A percentile compares a stretch with the other conserved stretches of the same genome.
Conservation (phyloP, 2,329 filamentous ascomycete species). For the Xylaria sp. region DNA sequence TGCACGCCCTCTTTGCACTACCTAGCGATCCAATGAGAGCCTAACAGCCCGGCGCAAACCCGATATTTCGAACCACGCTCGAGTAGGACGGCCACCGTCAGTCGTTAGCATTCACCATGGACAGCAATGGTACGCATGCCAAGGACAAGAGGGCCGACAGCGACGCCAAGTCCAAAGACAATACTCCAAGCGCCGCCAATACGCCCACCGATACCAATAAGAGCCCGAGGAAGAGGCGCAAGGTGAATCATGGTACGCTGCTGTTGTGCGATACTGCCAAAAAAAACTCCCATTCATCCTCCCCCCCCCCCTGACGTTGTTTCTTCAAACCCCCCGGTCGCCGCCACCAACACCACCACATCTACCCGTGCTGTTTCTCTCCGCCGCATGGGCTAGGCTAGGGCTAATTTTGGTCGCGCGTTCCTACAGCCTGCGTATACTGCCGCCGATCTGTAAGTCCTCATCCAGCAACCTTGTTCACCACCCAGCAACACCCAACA, state of each 20-base stretch:
- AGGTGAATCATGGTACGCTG: constrained; percentile 88
- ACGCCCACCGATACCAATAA: constrained; percentile 53
- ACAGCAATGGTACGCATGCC: constrained; percentile 53
- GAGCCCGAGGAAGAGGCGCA: constrained; percentile 85
- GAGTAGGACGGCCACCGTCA: constrained; percentile 46
- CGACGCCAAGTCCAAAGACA: constrained; percentile 53
- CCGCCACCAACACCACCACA: constrained; percentile 46
- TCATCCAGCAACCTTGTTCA: constrained; percentile 46
- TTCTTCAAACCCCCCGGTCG: constrained; percentile 29
- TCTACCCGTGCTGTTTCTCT: constrained; percentile 39
- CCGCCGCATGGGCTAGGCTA: constrained; percentile 51
- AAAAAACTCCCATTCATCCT: constrained; percentile 42
- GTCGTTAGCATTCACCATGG: constrained; percentile 41
- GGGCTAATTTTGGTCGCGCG: constrained; percentile 55
- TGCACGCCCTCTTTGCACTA: constrained; percentile 58
- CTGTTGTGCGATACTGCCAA: constrained; percentile 54
- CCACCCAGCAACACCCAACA: constrained; percentile 44
- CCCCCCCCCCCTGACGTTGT: constrained; percentile 35
- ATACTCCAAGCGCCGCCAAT: constrained; percentile 47
- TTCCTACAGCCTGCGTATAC: constrained; percentile 82
- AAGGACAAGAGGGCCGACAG: constrained; percentile 55
- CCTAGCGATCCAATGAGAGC: constrained; percentile 58
- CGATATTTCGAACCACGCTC: constrained; percentile 42
- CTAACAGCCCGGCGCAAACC: constrained; percentile 52
- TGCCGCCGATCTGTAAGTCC: constrained; percentile 88